These are phyloP conservation scores for Trametes maxima DNA, from an alignment of 768 basidiomycete genomes.

Conservation along the genomic window DNA sequence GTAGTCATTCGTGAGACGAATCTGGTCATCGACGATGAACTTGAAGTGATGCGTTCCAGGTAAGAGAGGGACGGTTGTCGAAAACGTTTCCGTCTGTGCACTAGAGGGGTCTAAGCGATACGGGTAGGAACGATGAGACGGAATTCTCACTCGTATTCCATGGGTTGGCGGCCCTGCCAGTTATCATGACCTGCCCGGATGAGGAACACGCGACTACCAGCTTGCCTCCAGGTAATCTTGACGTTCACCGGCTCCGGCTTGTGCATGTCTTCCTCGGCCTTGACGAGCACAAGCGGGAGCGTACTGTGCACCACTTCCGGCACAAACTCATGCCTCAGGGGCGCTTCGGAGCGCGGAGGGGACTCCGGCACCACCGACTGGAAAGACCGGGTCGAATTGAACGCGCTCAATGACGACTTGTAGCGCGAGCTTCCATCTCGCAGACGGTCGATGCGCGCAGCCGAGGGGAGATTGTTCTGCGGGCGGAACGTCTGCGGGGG, in stretches of 20 bases:
- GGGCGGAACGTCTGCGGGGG: conserved; percentile 29
- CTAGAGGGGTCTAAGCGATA: conserved; percentile 13
- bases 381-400: conserved; percentile 49
- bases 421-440: conserved; percentile 31
- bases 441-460: conserved; percentile 41
- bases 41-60: conserved; percentile 94
- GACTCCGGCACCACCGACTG: conserved; percentile 28
- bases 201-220: conserved; percentile 63
- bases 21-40: conserved; percentile 91
- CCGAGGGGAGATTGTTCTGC: conserved; percentile 43
- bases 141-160: conserved; percentile 61
- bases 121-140: not conserved
- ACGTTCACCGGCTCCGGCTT: conserved; percentile 39
- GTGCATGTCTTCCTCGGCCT: conserved; percentile 37
- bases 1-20: conserved; percentile 77
- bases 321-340: conserved; percentile 42
- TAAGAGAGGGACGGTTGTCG: conserved; percentile 53
- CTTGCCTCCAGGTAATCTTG: conserved; percentile 67
- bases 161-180: conserved; percentile 69
- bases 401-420: conserved; percentile 38
- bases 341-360: conserved; percentile 28
- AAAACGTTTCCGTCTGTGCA: conserved; percentile 40
- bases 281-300: conserved; percentile 56
- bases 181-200: conserved; percentile 75
- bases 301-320: conserved; percentile 64